A percentile compares a stretch with the other conserved stretches of the same genome.
These are phyloP conservation scores for Decorospora gaudefroyi DNA, from an alignment of 2,329 filamentous ascomycete species.

Conservation along the genomic window DNA sequence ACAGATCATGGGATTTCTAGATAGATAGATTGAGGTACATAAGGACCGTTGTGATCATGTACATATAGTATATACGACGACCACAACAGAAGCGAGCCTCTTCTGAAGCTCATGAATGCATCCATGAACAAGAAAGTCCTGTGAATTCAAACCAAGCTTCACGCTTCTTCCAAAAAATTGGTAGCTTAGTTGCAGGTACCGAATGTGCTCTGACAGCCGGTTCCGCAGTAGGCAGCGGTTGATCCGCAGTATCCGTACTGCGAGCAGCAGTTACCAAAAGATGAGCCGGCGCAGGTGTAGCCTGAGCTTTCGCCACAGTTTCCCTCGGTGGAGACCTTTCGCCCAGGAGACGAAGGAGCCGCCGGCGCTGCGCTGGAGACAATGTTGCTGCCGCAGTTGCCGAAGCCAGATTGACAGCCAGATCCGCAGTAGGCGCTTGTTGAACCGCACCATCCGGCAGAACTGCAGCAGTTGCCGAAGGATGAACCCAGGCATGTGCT, in stretches of 20 bases:
- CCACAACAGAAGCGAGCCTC: too few species aligned
- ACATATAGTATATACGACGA: too few species aligned
- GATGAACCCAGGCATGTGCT: constrained; percentile 49
- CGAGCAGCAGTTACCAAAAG: constrained; percentile 55
- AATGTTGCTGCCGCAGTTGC: constrained; percentile 27
- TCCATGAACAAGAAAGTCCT: too few species aligned
- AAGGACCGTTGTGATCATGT: too few species aligned
- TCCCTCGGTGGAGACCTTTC: constrained; percentile 29
- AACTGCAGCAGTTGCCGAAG: constrained; percentile 53
- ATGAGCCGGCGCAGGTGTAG: constrained; percentile 50
- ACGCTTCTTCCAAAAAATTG: too few species aligned
- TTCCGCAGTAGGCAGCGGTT: constrained; percentile 35
- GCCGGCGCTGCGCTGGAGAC: constrained; percentile 12
- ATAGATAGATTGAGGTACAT: too few species aligned
- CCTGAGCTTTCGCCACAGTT: constrained; percentile 27
- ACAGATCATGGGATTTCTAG: too few species aligned
- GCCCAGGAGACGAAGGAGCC: constrained; percentile 8
- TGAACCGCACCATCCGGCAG: constrained; percentile 39
- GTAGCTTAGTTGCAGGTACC: constrained; percentile 34
- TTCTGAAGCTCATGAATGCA: too few species aligned
- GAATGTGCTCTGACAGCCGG: constrained; percentile 42
- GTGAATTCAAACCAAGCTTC: too few species aligned
- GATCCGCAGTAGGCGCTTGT: constrained; percentile 35
- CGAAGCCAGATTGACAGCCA: constrained; percentile 38
- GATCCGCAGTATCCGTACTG: constrained; percentile 49